phyloP scores from a whole-genome alignment of 2,329 filamentous ascomycete species.

The Microdochium bolleyi region DNA sequence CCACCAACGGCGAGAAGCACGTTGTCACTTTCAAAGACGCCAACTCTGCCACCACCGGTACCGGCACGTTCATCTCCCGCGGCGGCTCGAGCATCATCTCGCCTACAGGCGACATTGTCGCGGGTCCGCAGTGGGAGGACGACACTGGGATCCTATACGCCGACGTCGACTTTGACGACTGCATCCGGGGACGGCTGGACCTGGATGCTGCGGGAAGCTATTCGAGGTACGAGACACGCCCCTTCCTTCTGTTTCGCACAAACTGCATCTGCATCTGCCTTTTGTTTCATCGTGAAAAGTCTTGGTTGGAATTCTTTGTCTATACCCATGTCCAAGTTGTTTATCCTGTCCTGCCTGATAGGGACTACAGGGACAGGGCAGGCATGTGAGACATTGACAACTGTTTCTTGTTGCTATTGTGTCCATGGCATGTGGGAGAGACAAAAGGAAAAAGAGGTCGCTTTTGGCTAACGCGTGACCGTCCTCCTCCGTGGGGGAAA shows the following conservation, averaged over 20 bases:
- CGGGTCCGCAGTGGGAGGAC: conserved; percentile 80
- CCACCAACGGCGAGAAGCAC: not conserved
- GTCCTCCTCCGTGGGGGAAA: conserved; percentile 2
- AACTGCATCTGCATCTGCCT: too few relatives aligned
- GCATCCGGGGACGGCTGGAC: conserved; percentile 72
- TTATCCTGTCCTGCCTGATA: too few relatives aligned
- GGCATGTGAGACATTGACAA: too few relatives aligned
- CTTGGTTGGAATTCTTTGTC: too few relatives aligned
- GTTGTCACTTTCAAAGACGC: not conserved
- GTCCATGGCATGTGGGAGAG: too few relatives aligned
- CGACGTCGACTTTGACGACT: conserved; percentile 84
- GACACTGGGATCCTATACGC: conserved; percentile 56
- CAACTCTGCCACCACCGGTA: not conserved
- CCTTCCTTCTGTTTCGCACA: not conserved
- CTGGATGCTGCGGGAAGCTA: conserved; percentile 82
- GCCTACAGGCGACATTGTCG: conserved; percentile 71
- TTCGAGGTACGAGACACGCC: conserved; percentile 51
- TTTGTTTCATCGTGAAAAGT: too few relatives aligned
- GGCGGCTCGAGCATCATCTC: conserved; percentile 80
- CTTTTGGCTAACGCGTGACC: not conserved
- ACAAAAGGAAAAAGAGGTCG: too few relatives aligned
- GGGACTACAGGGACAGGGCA: too few relatives aligned
- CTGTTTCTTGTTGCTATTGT: too few relatives aligned
- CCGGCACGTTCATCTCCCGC: conserved; percentile 46
- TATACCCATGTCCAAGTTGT: too few relatives aligned